Evolutionary conservation across 2,329 filamentous ascomycete species (phyloP), one percentile per base, ranked within the genome.

Genomic region (Xylariaceae sp.): DNA sequence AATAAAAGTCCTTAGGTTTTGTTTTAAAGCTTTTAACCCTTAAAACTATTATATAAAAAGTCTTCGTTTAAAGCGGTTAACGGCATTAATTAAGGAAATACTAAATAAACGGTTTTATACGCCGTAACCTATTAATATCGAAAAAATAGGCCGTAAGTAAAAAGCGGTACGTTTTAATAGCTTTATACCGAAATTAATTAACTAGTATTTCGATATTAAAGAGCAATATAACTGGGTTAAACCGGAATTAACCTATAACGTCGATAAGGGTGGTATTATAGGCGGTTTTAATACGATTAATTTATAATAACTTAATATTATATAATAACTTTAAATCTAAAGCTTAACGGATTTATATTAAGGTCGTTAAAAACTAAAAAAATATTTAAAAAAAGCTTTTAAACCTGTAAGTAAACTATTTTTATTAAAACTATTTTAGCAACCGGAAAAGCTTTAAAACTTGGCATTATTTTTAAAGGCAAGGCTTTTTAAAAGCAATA

Each of bases 131-230:
- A 10, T 35, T 14, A 14, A 14, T 35, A 35, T 10, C 10, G 32
- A 35, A 35, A 35, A 35, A 35, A 35, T 35, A 10, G 14, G 18
- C 17, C 10, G 11, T 10, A 40, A 40, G 17, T 40, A 40, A 17
- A 11, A 40, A 19, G 14, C 32, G 10, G 32, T 35, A 10, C 32
- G 32, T 10, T 35, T 35, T 35, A 35, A 35, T 35, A 35, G 14
- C 14, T 35, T 35, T 35, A 35, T 10, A 10, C 10, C 32, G 32
- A 35, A 35, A 35, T 19, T 17, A 17, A 14, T 35, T 10, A 43
- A 43, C 10, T 43, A 22, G 30, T 43, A 43, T 43, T 43, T 35
- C 32, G 14, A 40, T 40, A 40, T 40, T 40, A 40, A 17, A 40
- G 39, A 19, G 39, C 10, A 35, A 10, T 35, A 35, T 40, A 15